Base-by-base conservation (phyloP, 768 basidiomycete genomes). In the Mycena rebaudengoi region DNA sequence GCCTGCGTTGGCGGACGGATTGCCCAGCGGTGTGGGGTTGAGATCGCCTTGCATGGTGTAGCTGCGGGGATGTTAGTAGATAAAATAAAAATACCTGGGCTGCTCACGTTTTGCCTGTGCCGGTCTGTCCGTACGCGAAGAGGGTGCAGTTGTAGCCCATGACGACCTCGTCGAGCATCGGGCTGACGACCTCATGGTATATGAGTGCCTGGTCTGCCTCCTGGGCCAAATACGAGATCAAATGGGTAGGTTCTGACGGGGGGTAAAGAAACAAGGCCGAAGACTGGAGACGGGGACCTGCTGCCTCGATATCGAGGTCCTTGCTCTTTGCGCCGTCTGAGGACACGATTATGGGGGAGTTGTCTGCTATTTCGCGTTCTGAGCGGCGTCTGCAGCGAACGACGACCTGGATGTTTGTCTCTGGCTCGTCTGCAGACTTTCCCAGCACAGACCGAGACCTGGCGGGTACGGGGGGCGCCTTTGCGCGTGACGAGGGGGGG, bases 31-130 rank as follows among this genome's bases (percentile, higher is more conserved):
- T 0, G 94, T 94, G 0, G 88, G 90, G 3, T 82, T 80, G 23
- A 98, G 80, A 73, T 99, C 96, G 16, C 98, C 98, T 78, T 98
- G 96, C 98, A 99, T 99, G 4, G 98, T 99, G 73, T 96, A 92
- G 43, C 90, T 93, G 69, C 37, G 13, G 25, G 37, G 49, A 25
- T 52, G 67, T 23, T 53, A 30, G 58, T 23, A 39, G 50, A 49
- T 18, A 44, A 40, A 1, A 53, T 46, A 18, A 46, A 21, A 60
- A 20, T 51, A 51, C 49, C n/a, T 43, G 10, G 32, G 33, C 16
- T 4, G 81, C 94, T 70, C 74, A 98, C 95, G 98, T 99, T 81
- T 99, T 99, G 21, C 98, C 98, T 0, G 98, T 98, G 1, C 98
- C 98, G 0, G 98, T 99, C 76, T 99, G 98, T 2, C 98, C 98